phyloP scores from a whole-genome alignment of 768 basidiomycete genomes.

The Lactarius vividus region DNA sequence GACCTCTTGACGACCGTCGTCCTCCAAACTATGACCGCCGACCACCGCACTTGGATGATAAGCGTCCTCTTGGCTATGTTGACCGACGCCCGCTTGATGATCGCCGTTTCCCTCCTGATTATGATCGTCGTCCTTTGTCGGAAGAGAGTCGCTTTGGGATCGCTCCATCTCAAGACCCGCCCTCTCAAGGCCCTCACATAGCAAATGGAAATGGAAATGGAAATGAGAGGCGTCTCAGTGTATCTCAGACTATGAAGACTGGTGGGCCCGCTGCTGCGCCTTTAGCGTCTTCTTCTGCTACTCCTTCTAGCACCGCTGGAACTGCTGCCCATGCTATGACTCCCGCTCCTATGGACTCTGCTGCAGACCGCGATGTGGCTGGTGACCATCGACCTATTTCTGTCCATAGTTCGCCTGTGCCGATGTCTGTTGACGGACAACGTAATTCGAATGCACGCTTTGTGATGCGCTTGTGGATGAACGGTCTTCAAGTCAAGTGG shows the following conservation, averaged over 20 bases:
- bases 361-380: not conserved
- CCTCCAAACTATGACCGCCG: conserved; percentile 30
- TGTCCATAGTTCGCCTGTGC: not conserved
- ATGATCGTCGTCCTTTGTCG: conserved; percentile 22
- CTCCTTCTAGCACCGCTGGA: conserved; percentile 4
- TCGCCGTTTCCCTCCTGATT: conserved; percentile 17
- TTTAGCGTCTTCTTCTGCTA: not conserved
- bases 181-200: not conserved
- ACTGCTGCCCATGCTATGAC: conserved; percentile 10
- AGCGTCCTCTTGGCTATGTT: conserved; percentile 19
- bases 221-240: conserved; percentile 13
- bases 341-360: conserved; percentile 1
- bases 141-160: conserved; percentile 26
- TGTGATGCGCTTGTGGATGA: conserved; percentile 28
- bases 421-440: conserved; percentile 7
- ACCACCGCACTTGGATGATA: conserved; percentile 28
- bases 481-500: conserved; percentile 24
- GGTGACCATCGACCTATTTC: conserved; percentile 1
- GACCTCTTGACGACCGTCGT: conserved; percentile 39
- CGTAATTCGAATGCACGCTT: conserved; percentile 22
- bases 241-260: conserved; percentile 9
- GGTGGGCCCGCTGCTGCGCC: not conserved
- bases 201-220: conserved; percentile 18
- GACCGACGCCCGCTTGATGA: conserved; percentile 13
- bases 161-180: conserved; percentile 11